phyloP scores from a whole-genome alignment of 2,329 filamentous ascomycete genomes.

The Epicoccum nigrum region DNA sequence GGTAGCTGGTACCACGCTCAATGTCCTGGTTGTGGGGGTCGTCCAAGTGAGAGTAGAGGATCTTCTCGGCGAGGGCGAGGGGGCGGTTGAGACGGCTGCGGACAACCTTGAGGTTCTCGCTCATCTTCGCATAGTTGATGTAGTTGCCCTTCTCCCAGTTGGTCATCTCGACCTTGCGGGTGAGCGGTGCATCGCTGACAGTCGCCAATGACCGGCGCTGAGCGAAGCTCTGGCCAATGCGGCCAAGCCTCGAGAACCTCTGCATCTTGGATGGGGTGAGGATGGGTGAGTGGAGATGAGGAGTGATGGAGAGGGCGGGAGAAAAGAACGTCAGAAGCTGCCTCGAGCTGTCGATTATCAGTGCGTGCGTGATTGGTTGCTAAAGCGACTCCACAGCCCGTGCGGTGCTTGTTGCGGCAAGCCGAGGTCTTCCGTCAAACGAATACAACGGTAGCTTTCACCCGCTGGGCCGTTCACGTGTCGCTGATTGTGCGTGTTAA shows the following conservation, averaged over 20 bases:
- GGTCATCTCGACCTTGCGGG: slow-evolving; percentile 97
- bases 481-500: slow-evolving; percentile 42
- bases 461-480: slow-evolving; percentile 12
- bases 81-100: slow-evolving; percentile 88
- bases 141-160: slow-evolving; percentile 95
- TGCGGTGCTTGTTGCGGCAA: slow-evolving; percentile 31
- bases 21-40: slow-evolving; percentile 96
- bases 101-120: slow-evolving; percentile 92
- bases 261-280: slow-evolving; percentile 63
- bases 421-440: slow-evolving; percentile 26
- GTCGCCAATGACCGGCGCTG: slow-evolving; percentile 76
- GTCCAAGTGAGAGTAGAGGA: slow-evolving; percentile 97
- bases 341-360: slow-evolving; percentile 37
- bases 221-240: slow-evolving; percentile 67
- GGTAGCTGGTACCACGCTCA: slow-evolving; percentile 91
- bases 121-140: slow-evolving; percentile 99
- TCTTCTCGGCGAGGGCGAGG: slow-evolving; percentile 96
- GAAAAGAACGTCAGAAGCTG: slow-evolving; percentile 48
- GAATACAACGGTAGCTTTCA: slow-evolving; percentile 13
- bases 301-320: slow-evolving; percentile 38
- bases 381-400: slow-evolving; percentile 19
- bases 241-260: slow-evolving; percentile 73
- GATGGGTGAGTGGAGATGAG: slow-evolving; percentile 48
- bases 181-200: slow-evolving; percentile 82
- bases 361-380: slow-evolving; percentile 40